Conservation (phyloP, 2,329 filamentous ascomycete genomes). For the Colletotrichum sp. region DNA sequence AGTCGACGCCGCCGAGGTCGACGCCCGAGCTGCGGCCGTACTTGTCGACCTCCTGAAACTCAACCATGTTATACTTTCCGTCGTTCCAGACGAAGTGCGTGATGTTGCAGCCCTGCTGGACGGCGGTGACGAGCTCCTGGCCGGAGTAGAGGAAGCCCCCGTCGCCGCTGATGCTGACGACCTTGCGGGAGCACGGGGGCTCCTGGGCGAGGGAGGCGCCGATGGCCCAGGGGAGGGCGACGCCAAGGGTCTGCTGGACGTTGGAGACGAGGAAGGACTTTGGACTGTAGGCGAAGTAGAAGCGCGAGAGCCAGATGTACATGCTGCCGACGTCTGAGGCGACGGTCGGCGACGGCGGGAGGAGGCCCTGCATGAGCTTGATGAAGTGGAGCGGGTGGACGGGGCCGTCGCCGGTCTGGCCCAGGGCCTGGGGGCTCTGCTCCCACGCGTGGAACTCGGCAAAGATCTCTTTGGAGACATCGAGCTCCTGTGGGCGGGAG, state of each 20-base stretch:
- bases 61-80: conserved; percentile 54
- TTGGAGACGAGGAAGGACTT: conserved; percentile 51
- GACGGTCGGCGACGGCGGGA: conserved; percentile 45
- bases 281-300: conserved; percentile 48
- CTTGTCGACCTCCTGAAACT: conserved; percentile 56
- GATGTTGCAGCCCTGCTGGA: conserved; percentile 51
- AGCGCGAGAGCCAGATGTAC: conserved; percentile 54
- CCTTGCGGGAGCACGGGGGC: conserved; percentile 46
- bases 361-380: conserved; percentile 42
- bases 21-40: conserved; percentile 50
- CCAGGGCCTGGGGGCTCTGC: conserved; percentile 18
- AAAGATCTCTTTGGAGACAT: conserved; percentile 35
- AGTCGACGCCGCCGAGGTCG: conserved; percentile 50
- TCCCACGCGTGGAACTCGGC: conserved; percentile 42
- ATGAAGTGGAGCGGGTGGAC: conserved; percentile 53
- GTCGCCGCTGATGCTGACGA: conserved; percentile 49
- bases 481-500: conserved; percentile 38
- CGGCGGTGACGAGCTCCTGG: conserved; percentile 50
- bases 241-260: conserved; percentile 54
- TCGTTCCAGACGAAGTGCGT: conserved; percentile 58
- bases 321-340: conserved; percentile 51
- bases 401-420: conserved; percentile 29
- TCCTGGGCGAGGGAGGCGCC: conserved; percentile 47
- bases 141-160: conserved; percentile 55
- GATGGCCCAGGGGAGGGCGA: conserved; percentile 54